phyloP scores from a whole-genome alignment of 331 rosid species.

The Spiraea crenata region DNA sequence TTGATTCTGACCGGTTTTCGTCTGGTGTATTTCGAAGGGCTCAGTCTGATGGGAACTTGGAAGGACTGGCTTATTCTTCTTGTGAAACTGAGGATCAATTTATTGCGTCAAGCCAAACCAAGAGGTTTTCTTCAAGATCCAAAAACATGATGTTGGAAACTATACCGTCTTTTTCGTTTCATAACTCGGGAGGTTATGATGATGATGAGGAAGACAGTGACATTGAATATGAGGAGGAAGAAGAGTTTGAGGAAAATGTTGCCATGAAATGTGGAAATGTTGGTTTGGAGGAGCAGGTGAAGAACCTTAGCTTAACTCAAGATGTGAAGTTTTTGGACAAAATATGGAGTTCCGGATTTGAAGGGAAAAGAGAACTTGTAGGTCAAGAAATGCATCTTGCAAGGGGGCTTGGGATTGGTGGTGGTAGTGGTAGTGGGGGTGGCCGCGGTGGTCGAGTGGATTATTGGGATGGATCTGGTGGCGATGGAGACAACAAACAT shows the following conservation, averaged over 20 bases:
- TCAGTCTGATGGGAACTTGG: conserved; percentile 81
- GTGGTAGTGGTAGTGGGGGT: conserved; percentile 32
- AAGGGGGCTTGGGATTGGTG: conserved; percentile 57
- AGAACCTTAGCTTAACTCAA: conserved; percentile 28
- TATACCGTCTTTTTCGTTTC: conserved; percentile 51
- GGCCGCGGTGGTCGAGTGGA: conserved; percentile 35
- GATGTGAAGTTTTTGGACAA: conserved; percentile 37
- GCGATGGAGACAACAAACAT: conserved; percentile 48
- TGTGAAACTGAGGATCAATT: conserved; percentile 35
- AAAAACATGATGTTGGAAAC: conserved; percentile 44
- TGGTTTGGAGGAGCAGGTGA: conserved; percentile 16
- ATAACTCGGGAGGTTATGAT: conserved; percentile 18
- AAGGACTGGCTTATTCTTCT: conserved; percentile 44
- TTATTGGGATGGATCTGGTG: conserved; percentile 31
- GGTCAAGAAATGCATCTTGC: conserved; percentile 49
- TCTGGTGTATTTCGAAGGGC: conserved; percentile 57
- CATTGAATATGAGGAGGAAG: conserved; percentile 36
- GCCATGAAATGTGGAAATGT: conserved; percentile 13
- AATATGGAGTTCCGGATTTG: conserved; percentile 36
- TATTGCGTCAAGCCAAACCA: conserved; percentile 17
- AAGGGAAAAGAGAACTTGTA: conserved; percentile 19
- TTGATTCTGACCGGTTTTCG: conserved; percentile 33
- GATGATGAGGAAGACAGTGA: conserved; percentile 37
- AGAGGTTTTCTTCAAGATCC: conserved; percentile 21
- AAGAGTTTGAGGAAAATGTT: conserved; percentile 30